Base-by-base conservation (phyloP, 1,139 yeast genomes). In the Lodderomyces theae region DNA sequence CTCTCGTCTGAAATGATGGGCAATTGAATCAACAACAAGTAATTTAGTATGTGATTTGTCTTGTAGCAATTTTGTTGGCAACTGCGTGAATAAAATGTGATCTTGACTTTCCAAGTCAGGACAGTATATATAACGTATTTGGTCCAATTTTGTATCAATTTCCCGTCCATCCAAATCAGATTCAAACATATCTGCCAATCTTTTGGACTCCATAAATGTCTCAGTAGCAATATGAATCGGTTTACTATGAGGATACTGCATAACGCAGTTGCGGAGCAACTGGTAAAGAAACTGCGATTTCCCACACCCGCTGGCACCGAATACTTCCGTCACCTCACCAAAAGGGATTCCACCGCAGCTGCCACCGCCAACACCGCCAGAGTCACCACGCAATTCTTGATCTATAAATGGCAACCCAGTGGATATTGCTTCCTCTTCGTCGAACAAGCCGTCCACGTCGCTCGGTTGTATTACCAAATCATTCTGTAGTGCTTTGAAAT, bases 271-370 rank as follows among this genome's bases (percentile, higher is more conserved):
- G 25, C 32, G 32, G 1, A 85, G 68, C 37, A 88, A 52, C 49
- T 84, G 92, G 60, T 82, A 71, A 24, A 85, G 60, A 8, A 89
- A 61, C 51, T 88, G 94, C 0, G 96, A 82, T 57, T 89, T 89
- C 0, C 96, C 97, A 2, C 86, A 75, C 0, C 95, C 87, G 45
- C 94, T 81, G 30, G 83, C 86, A 0, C 97, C 97, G 50, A 81
- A 82, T 2, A 90, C 58, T 60, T 90, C 97, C 0, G 94, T 84
- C 3, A 90, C 62, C 33, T 77, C 71, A 2, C 89, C 83, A 0
- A 77, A 51, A 0, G 77, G 79, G 3, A 89, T 69, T 0, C 97
- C 96, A 0, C 96, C 96, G 1, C 92, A n/a, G n/a, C n/a, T n/a
- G n/a, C n/a, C n/a, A n/a, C n/a, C n/a, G n/a, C n/a, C n/a, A n/a